These are phyloP conservation scores for Telfairia occidentalis DNA, from an alignment of 331 rosid genomes.

Conservation along the genomic window DNA sequence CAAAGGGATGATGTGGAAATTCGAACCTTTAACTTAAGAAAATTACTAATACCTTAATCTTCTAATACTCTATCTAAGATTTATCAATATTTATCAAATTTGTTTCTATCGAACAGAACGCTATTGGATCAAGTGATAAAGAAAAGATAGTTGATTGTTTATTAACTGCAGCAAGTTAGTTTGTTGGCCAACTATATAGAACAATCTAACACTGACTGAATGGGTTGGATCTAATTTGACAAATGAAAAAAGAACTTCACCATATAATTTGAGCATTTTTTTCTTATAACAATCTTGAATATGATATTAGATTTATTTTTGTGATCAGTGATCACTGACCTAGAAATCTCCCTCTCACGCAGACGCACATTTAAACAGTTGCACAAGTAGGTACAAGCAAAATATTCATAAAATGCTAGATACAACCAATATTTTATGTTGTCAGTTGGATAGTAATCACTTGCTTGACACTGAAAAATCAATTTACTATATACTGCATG, in stretches of 20 bases:
- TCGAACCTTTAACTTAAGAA: neutral
- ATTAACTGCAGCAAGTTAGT: neutral
- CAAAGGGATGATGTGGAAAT: neutral
- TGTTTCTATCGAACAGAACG: no score
- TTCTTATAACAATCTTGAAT: neutral
- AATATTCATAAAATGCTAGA: neutral
- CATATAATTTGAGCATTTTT: neutral
- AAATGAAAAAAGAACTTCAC: neutral
- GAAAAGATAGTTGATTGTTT: no score
- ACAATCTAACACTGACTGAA: neutral
- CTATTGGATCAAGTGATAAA: no score
- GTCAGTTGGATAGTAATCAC: neutral
- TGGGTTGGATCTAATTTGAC: neutral
- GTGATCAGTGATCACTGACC: neutral
- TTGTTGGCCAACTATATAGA: neutral
- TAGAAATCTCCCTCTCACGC: neutral
- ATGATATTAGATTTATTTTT: neutral
- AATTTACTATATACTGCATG: neutral
- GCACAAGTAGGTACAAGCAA: neutral
- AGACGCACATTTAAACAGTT: neutral
- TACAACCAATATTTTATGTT: neutral
- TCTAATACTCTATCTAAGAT: no score
- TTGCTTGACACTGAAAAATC: neutral
- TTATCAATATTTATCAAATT: no score
- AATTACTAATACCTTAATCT: neutral